Conservation (phyloP, 495 filamentous ascomycete genomes). For the Podospora didyma region DNA sequence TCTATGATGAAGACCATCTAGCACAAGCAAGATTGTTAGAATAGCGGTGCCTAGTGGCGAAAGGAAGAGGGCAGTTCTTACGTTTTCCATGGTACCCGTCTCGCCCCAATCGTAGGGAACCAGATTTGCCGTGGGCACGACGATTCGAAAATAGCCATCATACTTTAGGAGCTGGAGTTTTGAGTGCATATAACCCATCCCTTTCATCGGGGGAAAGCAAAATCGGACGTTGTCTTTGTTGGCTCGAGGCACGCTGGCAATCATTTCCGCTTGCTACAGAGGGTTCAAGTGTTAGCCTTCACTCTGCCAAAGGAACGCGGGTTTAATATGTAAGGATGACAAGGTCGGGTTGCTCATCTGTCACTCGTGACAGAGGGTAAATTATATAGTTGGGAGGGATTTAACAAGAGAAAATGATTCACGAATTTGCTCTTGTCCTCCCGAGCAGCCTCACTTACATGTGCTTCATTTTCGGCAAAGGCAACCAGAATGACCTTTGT, state of each 20-base stretch:
- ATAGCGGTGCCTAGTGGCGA: not conserved
- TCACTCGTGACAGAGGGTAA: too few relatives aligned
- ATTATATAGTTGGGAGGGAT: too few relatives aligned
- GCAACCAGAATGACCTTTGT: slow-evolving; percentile 43
- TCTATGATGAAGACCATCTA: slow-evolving; percentile 81
- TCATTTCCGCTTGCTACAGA: slow-evolving; percentile 48
- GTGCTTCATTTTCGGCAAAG: slow-evolving; percentile 41
- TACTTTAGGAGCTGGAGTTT: slow-evolving; percentile 84
- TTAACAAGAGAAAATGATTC: not conserved
- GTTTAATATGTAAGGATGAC: not conserved
- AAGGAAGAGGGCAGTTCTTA: slow-evolving; percentile 19
- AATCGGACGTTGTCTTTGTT: slow-evolving; percentile 47
- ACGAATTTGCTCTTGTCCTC: not conserved
- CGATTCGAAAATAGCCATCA: slow-evolving; percentile 62
- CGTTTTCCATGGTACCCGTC: slow-evolving; percentile 74
- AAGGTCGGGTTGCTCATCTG: too few relatives aligned
- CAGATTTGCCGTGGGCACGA: slow-evolving; percentile 76
- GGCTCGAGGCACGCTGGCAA: slow-evolving; percentile 42
- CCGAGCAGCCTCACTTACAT: slow-evolving; percentile 42
- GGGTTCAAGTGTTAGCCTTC: not conserved
- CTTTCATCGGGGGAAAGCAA: slow-evolving; percentile 71
- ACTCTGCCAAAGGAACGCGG: not conserved
- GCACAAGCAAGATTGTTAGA: slow-evolving; percentile 3
- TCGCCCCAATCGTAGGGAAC: slow-evolving; percentile 86
- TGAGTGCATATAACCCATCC: slow-evolving; percentile 68